Evolutionary conservation across 805 yeast genomes (phyloP), one percentile per base, ranked within the genome.

Genomic region (Schwanniomyces vanrijiae): DNA sequence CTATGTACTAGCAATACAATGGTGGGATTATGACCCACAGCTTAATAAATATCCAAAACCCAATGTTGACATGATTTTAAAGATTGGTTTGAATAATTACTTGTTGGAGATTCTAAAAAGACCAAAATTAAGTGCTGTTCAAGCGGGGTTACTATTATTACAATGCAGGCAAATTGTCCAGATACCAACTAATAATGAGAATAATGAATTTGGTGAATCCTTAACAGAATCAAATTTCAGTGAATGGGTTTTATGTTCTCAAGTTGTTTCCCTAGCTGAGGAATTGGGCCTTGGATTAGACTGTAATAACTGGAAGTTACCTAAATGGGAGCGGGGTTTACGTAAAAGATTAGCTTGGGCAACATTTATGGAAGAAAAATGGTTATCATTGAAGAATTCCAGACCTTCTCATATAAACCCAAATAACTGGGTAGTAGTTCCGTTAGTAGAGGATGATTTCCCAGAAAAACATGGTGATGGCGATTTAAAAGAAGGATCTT

Each of bases 311-410:
- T 92, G 99, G 99, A 84, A 87, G 58, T 68, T 92, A 29, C 98
- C 98, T 0, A 84, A 86, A 56, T 94, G 98, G 98, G 99, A 92
- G 61, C 76, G 96, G 43, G 95, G 96, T 5, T 68, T 92, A 42
- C 76, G 99, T 44, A 80, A 89, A 55, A 75, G 98, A 48, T 68
- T 92, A 42, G 96, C 97, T 0, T 92, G 99, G 98, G 97, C 97
- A 0, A 94, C 90, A 1, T 92, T 82, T 75, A 73, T 87, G 43
- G 96, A 90, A 64, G 97, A 90, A 59, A 90, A 91, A 61, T 92
- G 98, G 98, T 76, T 86, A 8, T 74, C 96, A 1, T 68, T 91
- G 42, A 81, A 83, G 44, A 95, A 89, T 59, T 82, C 91, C 0
- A 73, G 97, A 37, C 96, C 96, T 1, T 85, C 96, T 0, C 96